Evolutionary conservation across 305 asterid genomes (phyloP).

Genomic region (Andrographis paniculata): DNA sequence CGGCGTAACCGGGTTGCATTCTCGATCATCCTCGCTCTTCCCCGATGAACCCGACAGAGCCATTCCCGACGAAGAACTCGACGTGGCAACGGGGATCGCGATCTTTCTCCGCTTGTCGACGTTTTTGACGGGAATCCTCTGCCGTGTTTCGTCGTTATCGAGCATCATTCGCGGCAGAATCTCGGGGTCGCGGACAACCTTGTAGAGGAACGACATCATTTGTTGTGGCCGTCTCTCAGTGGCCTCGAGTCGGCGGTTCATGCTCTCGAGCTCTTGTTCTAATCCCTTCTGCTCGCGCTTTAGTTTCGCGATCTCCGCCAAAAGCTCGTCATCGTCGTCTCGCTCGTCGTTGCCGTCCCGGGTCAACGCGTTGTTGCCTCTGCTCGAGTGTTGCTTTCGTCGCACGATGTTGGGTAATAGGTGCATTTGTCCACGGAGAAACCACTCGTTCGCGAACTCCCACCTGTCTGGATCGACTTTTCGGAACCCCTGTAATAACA

Average conservation of each 20-base stretch:
- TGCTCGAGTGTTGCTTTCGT: slow-evolving; percentile 21
- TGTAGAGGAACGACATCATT: slow-evolving; percentile 52
- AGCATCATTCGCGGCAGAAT: slow-evolving; percentile 34
- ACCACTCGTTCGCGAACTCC: slow-evolving; percentile 70
- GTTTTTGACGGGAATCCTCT: not conserved
- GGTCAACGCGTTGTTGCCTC: not conserved
- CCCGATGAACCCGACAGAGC: slow-evolving; percentile 26
- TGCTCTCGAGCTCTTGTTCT: slow-evolving; percentile 32
- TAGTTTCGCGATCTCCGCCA: slow-evolving; percentile 33
- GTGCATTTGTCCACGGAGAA: slow-evolving; percentile 47
- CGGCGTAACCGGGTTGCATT: slow-evolving; percentile 18
- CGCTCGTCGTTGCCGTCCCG: slow-evolving; percentile 19
- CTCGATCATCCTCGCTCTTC: slow-evolving; percentile 40
- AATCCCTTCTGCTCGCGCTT: slow-evolving; percentile 42
- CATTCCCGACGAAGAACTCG: slow-evolving; percentile 24
- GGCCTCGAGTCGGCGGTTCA: slow-evolving; percentile 50
- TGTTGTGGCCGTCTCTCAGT: slow-evolving; percentile 53
- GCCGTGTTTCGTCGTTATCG: slow-evolving; percentile 26
- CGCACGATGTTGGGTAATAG: slow-evolving; percentile 39
- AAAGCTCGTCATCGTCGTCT: slow-evolving; percentile 37
- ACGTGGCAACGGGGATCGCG: slow-evolving; percentile 20
- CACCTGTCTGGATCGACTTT: slow-evolving; percentile 62
- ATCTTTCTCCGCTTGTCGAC: slow-evolving; percentile 38
- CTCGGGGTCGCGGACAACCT: slow-evolving; percentile 48
- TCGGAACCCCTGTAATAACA: slow-evolving; percentile 38